Evolutionary conservation across 495 filamentous ascomycete genomes (phyloP).

Genomic region (Entonaema liquescens): DNA sequence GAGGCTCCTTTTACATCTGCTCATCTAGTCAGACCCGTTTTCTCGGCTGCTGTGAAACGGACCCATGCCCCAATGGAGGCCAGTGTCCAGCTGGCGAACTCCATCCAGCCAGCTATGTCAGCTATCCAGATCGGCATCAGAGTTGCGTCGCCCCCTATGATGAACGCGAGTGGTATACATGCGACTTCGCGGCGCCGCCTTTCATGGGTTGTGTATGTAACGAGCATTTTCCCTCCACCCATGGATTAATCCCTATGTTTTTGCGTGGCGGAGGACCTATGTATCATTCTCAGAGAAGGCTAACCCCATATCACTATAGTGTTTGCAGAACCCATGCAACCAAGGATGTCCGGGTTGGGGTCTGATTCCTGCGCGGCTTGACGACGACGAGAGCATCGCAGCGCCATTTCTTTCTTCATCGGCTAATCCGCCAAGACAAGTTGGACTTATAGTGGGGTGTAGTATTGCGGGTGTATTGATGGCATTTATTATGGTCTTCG

Average conservation of each 20-base stretch:
- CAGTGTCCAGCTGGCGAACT: constrained; percentile 40
- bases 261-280: neutral
- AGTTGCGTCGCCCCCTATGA: constrained; percentile 23
- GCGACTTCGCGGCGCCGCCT: constrained; percentile 32
- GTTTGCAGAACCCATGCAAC: constrained; percentile 43
- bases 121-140: constrained; percentile 34
- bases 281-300: neutral
- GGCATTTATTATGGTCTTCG: too few species aligned
- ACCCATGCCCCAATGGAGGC: constrained; percentile 44
- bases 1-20: constrained; percentile 48
- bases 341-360: constrained; percentile 35
- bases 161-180: constrained; percentile 46
- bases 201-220: constrained; percentile 47
- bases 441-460: constrained; percentile 27
- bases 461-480: constrained; percentile 17
- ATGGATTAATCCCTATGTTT: neutral
- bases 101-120: constrained; percentile 36
- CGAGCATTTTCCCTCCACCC: too few species aligned
- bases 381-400: constrained; percentile 20
- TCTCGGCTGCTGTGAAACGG: constrained; percentile 47
- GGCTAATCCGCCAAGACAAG: neutral
- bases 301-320: constrained; percentile 8
- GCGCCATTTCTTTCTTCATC: constrained; percentile 9
- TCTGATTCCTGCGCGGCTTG: constrained; percentile 31
- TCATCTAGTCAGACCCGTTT: constrained; percentile 34